Conservation (phyloP, 768 basidiomycete genomes). For the Candolleomyces efflorescens region DNA sequence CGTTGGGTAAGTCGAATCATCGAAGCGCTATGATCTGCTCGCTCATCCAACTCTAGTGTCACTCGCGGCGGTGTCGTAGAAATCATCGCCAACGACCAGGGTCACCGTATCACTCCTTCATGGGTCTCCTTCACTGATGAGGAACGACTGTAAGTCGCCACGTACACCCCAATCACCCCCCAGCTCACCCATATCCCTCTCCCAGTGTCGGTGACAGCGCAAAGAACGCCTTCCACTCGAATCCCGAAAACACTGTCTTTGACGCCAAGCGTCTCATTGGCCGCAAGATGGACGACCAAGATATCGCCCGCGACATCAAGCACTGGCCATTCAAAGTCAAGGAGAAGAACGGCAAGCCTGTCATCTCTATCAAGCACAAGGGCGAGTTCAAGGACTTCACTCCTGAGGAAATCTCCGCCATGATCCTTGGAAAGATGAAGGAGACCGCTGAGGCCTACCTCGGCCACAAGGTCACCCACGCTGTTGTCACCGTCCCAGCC, state of each 20-base stretch:
- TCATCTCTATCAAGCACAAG: constrained; percentile 74
- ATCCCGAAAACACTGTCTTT: constrained; percentile 92
- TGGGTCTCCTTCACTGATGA: constrained; percentile 83
- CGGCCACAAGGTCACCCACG: constrained; percentile 93
- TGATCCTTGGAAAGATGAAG: constrained; percentile 98
- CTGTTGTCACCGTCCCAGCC: constrained; percentile 97
- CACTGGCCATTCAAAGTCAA: constrained; percentile 88
- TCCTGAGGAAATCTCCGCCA: constrained; percentile 92
- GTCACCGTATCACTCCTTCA: constrained; percentile 85
- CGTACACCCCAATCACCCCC: not conserved
- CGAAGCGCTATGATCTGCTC: not conserved
- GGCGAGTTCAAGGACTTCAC: constrained; percentile 79
- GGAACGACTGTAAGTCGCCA: constrained; percentile 57
- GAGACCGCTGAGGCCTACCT: constrained; percentile 99
- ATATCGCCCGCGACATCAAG: constrained; percentile 79
- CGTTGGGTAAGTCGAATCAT: constrained; percentile 66
- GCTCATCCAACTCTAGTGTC: constrained; percentile 43
- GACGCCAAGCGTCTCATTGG: constrained; percentile 96
- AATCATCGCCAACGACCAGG: constrained; percentile 88
- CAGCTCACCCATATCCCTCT: not conserved
- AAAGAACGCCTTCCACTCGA: constrained; percentile 92
- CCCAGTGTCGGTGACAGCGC: constrained; percentile 88
- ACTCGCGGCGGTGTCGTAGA: constrained; percentile 83
- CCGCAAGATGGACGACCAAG: constrained; percentile 75
- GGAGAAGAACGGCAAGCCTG: constrained; percentile 79